These are phyloP conservation scores for Phycomyces blakesleeanus DNA, from an alignment of 192 early-diverging fungal species.

Conservation along the genomic window DNA sequence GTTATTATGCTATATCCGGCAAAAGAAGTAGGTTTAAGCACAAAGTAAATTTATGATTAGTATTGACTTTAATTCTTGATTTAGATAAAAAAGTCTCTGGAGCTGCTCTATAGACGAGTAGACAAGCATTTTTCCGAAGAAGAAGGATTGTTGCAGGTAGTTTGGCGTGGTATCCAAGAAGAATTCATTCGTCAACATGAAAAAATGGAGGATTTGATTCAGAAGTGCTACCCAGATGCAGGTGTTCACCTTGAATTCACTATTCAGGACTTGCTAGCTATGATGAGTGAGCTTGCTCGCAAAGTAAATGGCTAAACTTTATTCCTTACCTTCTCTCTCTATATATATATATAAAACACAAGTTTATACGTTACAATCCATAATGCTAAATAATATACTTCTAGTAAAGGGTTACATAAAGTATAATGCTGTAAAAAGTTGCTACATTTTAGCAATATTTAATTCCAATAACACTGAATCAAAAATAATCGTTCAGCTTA, in stretches of 20 bases:
- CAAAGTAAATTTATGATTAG: background rate
- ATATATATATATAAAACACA: no score
- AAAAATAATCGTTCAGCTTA: no score
- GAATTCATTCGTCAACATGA: constrained; percentile 78
- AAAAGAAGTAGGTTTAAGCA: constrained; percentile 63
- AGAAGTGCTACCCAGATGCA: constrained; percentile 82
- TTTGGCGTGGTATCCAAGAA: constrained; percentile 89
- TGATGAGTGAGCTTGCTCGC: constrained; percentile 58
- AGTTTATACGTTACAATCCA: no score
- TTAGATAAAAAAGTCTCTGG: constrained; percentile 74
- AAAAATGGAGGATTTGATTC: constrained; percentile 78
- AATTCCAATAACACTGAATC: no score
- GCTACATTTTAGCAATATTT: no score
- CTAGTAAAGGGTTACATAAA: no score
- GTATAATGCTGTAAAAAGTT: no score
- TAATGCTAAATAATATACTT: no score
- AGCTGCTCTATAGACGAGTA: constrained; percentile 82
- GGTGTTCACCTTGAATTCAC: constrained; percentile 84
- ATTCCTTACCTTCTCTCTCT: background rate
- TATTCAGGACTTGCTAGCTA: constrained; percentile 68
- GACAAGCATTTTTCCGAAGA: constrained; percentile 93
- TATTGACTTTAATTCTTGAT: background rate
- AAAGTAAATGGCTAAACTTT: constrained; percentile 23
- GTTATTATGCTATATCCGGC: constrained; percentile 80
- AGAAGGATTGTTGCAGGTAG: constrained; percentile 76